Evolutionary conservation across 352 stramenopile genomes (phyloP).

Genomic region (Pythium coloratum): DNA sequence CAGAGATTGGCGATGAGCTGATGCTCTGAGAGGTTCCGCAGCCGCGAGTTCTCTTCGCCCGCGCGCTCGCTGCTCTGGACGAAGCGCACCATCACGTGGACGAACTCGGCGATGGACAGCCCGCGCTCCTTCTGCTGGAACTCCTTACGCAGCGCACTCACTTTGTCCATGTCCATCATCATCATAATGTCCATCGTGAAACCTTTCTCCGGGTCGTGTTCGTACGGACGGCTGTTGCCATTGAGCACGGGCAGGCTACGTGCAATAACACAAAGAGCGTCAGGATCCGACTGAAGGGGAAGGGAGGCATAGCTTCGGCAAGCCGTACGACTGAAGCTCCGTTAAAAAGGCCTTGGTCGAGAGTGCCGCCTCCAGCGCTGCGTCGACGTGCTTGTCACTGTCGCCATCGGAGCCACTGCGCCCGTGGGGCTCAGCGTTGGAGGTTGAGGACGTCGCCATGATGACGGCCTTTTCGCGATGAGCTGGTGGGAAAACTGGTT

Average conservation of each 20-base stretch:
- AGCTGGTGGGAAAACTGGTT: not conserved
- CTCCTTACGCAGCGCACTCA: slow-evolving; percentile 78
- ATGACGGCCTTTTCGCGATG: not conserved
- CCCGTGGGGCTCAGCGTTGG: not conserved
- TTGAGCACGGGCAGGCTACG: not conserved
- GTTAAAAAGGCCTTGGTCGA: slow-evolving; percentile 23
- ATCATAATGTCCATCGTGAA: slow-evolving; percentile 94
- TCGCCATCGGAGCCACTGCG: not conserved
- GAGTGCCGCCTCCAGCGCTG: not conserved
- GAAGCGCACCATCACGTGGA: slow-evolving; percentile 86
- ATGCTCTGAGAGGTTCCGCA: slow-evolving; percentile 62
- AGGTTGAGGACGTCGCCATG: not conserved
- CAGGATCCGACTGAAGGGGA: not conserved
- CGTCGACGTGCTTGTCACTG: not conserved
- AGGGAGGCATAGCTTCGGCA: not conserved
- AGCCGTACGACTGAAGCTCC: slow-evolving; percentile 18
- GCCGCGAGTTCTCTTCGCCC: slow-evolving; percentile 61
- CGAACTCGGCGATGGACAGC: slow-evolving; percentile 82
- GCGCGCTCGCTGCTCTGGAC: slow-evolving; percentile 53
- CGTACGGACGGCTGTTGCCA: slow-evolving; percentile 42
- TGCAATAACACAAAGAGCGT: not conserved
- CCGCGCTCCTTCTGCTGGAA: slow-evolving; percentile 84
- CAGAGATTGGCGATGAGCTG: slow-evolving; percentile 85
- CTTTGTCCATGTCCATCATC: slow-evolving; percentile 90
- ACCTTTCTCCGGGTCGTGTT: slow-evolving; percentile 75